phyloP scores from a whole-genome alignment of 176 grass and related monocot species.

The Oryza australiensis region DNA sequence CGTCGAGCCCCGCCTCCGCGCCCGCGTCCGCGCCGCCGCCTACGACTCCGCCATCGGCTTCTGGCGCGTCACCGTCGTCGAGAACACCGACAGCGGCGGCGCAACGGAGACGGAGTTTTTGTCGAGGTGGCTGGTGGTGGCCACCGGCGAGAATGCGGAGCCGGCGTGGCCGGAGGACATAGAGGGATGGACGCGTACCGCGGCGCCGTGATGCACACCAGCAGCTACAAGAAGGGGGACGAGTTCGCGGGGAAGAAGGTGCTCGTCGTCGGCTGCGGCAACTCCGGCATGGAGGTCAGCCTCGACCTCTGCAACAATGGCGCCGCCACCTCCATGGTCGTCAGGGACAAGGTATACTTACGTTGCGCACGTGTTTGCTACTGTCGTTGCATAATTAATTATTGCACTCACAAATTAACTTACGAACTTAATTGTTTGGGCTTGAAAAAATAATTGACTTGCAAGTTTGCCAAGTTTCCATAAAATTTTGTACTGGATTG shows the following conservation, averaged over 20 bases:
- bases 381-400: neutral
- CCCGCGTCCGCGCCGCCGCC: conserved; percentile 46
- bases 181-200: conserved; percentile 36
- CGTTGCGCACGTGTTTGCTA: neutral
- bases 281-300: conserved; percentile 97
- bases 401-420: neutral
- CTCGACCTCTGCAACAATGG: conserved; percentile 88
- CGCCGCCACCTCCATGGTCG: conserved; percentile 68
- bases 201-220: conserved; percentile 60
- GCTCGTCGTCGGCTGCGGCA: conserved; percentile 85
- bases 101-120: conserved; percentile 51
- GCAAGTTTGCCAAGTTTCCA: neutral
- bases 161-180: conserved; percentile 50
- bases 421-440: no score
- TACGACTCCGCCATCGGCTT: conserved; percentile 61
- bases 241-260: conserved; percentile 73
- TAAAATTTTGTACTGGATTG: neutral
- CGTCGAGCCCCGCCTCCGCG: conserved; percentile 49
- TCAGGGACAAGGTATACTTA: conserved; percentile 73
- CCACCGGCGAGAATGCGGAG: conserved; percentile 85
- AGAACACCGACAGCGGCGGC: neutral
- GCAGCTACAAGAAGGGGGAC: conserved; percentile 68
- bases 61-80: conserved; percentile 52
- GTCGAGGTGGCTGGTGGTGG: conserved; percentile 78
- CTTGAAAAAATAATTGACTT: no score